These are phyloP conservation scores for Fusarium sterilihyphosum DNA, from an alignment of 2,329 filamentous ascomycete species.

Conservation along the genomic window DNA sequence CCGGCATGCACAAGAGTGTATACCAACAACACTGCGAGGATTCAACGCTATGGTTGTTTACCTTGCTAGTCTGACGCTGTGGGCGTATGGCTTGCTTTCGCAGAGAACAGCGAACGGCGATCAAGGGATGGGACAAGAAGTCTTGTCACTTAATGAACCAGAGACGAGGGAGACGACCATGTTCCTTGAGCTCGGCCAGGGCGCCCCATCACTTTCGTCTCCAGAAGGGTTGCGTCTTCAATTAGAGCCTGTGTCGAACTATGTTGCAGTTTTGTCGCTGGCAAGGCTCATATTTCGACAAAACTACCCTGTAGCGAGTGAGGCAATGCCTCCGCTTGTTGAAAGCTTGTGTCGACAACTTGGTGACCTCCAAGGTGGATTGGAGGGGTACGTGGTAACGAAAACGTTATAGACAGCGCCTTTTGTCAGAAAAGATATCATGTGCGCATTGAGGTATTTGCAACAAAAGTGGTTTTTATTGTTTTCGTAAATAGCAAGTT, in stretches of 20 bases:
- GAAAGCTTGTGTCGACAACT: conserved; percentile 35
- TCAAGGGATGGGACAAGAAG: conserved; percentile 9
- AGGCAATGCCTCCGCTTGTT: conserved; percentile 36
- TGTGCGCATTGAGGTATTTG: neutral
- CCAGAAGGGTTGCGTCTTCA: conserved; percentile 17
- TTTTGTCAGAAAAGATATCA: neutral
- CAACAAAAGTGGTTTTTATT: conserved; percentile 17
- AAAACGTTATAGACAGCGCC: neutral
- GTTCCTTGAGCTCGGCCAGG: conserved; percentile 35
- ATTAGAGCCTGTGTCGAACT: conserved; percentile 32
- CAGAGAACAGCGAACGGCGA: conserved; percentile 8
- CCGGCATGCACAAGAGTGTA: conserved; percentile 32
- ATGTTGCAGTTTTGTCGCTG: conserved; percentile 20
- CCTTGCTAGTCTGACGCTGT: conserved; percentile 36
- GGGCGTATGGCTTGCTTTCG: conserved; percentile 34
- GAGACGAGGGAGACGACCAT: conserved; percentile 23
- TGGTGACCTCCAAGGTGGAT: conserved; percentile 21
- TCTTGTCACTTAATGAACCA: conserved; percentile 29
- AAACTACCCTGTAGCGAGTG: conserved; percentile 30
- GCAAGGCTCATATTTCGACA: conserved; percentile 30
- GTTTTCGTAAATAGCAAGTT: neutral
- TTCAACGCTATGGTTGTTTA: conserved; percentile 41
- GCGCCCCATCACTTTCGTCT: conserved; percentile 25
- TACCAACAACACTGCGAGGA: conserved; percentile 29
- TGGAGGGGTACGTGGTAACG: neutral